phyloP scores from a whole-genome alignment of 2,329 filamentous ascomycete genomes.

The Onygenales sp. region DNA sequence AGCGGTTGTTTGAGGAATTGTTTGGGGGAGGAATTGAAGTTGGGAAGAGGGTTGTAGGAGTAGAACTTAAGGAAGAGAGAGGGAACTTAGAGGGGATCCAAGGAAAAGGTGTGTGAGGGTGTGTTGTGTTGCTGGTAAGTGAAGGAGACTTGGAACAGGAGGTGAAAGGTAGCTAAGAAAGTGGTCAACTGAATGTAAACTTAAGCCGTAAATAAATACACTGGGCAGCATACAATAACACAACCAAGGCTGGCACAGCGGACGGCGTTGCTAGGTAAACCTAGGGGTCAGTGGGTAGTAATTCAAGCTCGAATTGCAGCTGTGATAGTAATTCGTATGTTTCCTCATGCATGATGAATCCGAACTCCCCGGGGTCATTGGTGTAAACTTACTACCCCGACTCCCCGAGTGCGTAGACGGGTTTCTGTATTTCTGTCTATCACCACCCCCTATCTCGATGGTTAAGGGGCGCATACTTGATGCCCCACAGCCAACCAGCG shows the following conservation, averaged over 20 bases:
- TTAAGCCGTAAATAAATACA: neutral
- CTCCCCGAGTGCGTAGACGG: neutral
- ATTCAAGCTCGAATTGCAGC: too few relatives aligned
- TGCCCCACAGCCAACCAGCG: neutral
- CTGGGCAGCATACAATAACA: neutral
- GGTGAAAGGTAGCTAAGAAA: neutral
- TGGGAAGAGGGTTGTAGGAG: neutral
- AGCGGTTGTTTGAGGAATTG: neutral
- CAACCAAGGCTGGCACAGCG: too few relatives aligned
- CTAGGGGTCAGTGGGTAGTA: too few relatives aligned
- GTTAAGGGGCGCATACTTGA: neutral
- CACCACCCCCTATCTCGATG: too few relatives aligned
- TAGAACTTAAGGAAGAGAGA: neutral
- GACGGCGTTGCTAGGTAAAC: too few relatives aligned
- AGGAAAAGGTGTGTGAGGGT: neutral
- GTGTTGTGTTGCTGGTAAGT: neutral
- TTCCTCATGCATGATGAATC: too few relatives aligned
- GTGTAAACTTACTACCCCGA: too few relatives aligned
- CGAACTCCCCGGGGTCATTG: too few relatives aligned
- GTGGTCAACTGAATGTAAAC: neutral
- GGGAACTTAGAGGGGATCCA: neutral
- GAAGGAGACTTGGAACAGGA: neutral
- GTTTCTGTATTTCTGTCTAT: neutral
- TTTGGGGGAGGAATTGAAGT: neutral
- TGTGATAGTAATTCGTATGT: too few relatives aligned